Evolutionary conservation across 306 rosid species (phyloP).

Genomic region (Abrus precatorius): DNA sequence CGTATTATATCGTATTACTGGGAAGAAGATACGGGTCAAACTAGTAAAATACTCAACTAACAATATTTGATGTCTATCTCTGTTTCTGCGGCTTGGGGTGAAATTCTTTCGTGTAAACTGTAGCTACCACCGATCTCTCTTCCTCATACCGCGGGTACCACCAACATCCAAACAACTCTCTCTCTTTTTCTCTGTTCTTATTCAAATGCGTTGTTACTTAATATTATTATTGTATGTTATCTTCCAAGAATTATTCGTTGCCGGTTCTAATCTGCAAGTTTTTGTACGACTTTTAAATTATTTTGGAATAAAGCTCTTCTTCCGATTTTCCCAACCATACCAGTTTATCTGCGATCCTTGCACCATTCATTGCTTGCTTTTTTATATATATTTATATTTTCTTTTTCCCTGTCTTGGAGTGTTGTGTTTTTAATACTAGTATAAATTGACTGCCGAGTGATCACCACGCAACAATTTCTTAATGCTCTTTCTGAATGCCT

Average conservation of each 20-base stretch:
- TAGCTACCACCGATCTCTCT: conserved; percentile 22
- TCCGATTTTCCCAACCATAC: background rate
- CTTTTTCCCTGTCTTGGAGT: background rate
- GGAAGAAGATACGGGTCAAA: too few species aligned
- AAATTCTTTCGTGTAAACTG: conserved; percentile 24
- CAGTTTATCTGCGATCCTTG: conserved; percentile 16
- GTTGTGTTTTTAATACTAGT: background rate
- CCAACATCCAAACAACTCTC: background rate
- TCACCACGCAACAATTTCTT: too few species aligned
- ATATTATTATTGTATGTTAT: background rate
- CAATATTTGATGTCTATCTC: too few species aligned
- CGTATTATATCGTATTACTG: too few species aligned
- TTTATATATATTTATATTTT: too few species aligned
- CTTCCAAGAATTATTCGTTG: background rate
- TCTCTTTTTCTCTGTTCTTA: background rate
- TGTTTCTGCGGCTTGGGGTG: background rate
- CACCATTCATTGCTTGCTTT: background rate
- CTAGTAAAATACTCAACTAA: too few species aligned
- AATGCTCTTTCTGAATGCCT: too few species aligned
- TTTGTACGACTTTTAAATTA: background rate
- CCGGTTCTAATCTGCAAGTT: background rate
- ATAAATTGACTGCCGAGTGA: background rate
- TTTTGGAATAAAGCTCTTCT: background rate
- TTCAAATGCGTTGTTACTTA: background rate
- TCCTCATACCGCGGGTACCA: conserved; percentile 29